Base-by-base conservation (phyloP, 208 protist species). In the Leishmania amazonensis region DNA sequence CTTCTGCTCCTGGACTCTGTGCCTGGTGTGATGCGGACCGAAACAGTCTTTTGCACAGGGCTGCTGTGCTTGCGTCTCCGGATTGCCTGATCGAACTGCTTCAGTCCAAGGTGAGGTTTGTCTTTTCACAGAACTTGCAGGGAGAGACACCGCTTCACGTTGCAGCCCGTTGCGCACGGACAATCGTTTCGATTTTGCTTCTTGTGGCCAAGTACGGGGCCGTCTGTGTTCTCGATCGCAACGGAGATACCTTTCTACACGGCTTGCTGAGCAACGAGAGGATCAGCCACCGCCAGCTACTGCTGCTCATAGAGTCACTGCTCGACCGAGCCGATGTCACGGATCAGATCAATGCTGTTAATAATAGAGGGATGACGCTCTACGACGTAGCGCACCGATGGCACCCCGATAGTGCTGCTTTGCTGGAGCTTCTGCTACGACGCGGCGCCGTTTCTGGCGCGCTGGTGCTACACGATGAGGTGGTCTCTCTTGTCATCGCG, bases 181-280 rank as follows among this genome's bases (percentile, higher is more conserved):
- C 78, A 13, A 86, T 89, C n/a, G 77, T 79, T 1, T 74, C 81
- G 17, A 53, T 93, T 4, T 49, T 92, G 19, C 75, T 96, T 24
- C 84, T 96, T 28, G 80, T 93, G 8, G 81, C 84, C 17, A 85
- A 87, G 28, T 94, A 91, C 85, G 91, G 93, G 45, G 49, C 83
- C 4, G 81, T 47, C 47, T 28, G 49, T 15, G 17, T n/a, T 8
- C 24, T 65, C 0, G 84, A 94, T 74, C 9, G 40, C 15, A 38
- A 79, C 8, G 86, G 85, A 11, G 78, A 90, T n/a, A 93, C 90
- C 0, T 93, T 96, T 84, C 65, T 96, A 13, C 93, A 96, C 49
- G 42, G 78, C 19, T 78, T 96, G 35, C 73, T 95, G 76, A 9
- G 31, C 24, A 96, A 96, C 77, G 67, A 42, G 11, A 28, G 13